Evolutionary conservation across 305 asterid genomes (phyloP).

Genomic region (Solanum hybrid): DNA sequence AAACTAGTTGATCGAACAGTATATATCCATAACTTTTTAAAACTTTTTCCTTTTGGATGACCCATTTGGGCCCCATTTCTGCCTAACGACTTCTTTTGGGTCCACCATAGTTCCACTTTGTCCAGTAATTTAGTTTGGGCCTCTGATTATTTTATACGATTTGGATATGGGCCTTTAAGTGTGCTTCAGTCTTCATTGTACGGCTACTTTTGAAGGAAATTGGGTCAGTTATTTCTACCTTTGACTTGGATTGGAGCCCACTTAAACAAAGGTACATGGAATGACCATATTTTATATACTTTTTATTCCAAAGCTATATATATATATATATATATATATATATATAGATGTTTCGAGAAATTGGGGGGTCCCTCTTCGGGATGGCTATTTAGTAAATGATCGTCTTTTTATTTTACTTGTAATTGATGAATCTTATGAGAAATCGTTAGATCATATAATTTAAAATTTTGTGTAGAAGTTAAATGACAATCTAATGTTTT

Average conservation of each 20-base stretch:
- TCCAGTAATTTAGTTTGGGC: slow-evolving; percentile 3
- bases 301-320: neutral
- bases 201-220: neutral
- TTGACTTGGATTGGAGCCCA: slow-evolving; percentile 1
- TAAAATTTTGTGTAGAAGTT: neutral
- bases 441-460: too few species aligned
- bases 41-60: neutral
- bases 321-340: neutral
- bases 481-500: neutral
- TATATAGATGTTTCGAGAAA: neutral
- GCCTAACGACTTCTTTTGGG: slow-evolving; percentile 11
- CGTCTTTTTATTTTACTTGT: neutral
- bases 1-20: neutral
- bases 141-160: neutral
- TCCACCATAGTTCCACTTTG: slow-evolving; percentile 13
- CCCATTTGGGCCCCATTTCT: slow-evolving; percentile 12
- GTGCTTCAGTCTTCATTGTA: neutral
- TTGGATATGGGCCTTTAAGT: neutral
- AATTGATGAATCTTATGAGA: neutral
- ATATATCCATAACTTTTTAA: neutral
- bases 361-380: neutral
- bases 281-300: neutral
- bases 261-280: neutral
- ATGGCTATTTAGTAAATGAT: neutral
- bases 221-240: neutral